Evolutionary conservation across 192 early-diverging fungal species (phyloP).

Genomic region (Coemansia sp.): DNA sequence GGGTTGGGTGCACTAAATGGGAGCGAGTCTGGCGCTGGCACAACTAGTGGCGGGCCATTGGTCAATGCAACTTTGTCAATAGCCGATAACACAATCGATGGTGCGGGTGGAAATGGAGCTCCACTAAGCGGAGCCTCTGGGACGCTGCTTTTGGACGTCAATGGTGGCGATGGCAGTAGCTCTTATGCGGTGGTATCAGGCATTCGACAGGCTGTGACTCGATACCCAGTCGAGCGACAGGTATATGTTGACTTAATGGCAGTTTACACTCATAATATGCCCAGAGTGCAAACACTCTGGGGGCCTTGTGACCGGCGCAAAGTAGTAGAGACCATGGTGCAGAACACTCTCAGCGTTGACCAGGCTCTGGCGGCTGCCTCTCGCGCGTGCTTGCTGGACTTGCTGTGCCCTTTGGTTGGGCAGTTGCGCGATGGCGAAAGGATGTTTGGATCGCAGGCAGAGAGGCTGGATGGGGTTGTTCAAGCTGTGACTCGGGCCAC

Average conservation of each 20-base stretch:
- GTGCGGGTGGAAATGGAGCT: not conserved
- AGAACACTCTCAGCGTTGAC: slow-evolving; percentile 85
- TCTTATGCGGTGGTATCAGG: slow-evolving; percentile 6
- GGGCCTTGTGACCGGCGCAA: slow-evolving; percentile 59
- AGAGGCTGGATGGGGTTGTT: slow-evolving; percentile 18
- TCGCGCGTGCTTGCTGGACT: slow-evolving; percentile 30
- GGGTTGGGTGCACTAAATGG: slow-evolving; percentile 1
- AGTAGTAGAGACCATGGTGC: slow-evolving; percentile 76
- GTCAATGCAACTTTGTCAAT: not conserved
- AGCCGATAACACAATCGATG: not conserved
- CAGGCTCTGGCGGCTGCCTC: slow-evolving; percentile 67
- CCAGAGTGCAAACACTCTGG: slow-evolving; percentile 32
- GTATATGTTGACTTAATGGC: slow-evolving; percentile 47
- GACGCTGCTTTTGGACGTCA: not conserved
- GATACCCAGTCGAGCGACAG: slow-evolving; percentile 39
- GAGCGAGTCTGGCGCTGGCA: slow-evolving; percentile 1
- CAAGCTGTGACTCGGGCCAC: slow-evolving; percentile 38
- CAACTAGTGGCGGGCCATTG: not conserved
- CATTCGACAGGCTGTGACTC: slow-evolving; percentile 24
- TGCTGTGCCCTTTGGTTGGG: slow-evolving; percentile 20
- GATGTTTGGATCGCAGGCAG: slow-evolving; percentile 17
- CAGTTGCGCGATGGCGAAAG: slow-evolving; percentile 2
- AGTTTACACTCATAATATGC: slow-evolving; percentile 29
- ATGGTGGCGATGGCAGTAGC: not conserved
- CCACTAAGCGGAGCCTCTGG: not conserved